Percentiles rank a stretch among this genome's conserved stretches.
Conservation (phyloP, 2,329 filamentous ascomycete genomes). For the Xylaria sp. region DNA sequence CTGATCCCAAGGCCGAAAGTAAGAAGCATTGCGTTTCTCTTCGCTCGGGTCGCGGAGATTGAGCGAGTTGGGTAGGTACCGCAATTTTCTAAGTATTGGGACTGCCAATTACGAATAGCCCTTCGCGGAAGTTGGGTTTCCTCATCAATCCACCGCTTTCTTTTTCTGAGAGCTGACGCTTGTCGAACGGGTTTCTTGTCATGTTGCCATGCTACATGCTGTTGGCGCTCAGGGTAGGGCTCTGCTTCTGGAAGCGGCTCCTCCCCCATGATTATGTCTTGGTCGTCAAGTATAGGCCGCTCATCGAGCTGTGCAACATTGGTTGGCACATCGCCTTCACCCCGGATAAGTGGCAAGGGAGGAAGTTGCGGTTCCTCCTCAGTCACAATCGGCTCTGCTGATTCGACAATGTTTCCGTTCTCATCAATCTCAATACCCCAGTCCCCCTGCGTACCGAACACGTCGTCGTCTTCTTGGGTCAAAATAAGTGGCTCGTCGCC, state of each 20-base stretch:
- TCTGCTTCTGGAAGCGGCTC: slow-evolving; percentile 53
- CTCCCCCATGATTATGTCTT: slow-evolving; percentile 53
- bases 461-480: slow-evolving; percentile 45
- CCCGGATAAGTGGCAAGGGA: slow-evolving; percentile 47
- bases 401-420: slow-evolving; percentile 60
- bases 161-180: slow-evolving; percentile 40
- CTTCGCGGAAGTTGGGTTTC: slow-evolving; percentile 51
- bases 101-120: slow-evolving; percentile 55
- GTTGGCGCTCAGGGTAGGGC: slow-evolving; percentile 48
- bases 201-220: slow-evolving; percentile 34
- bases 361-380: slow-evolving; percentile 59
- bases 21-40: slow-evolving; percentile 54
- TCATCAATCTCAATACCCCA: slow-evolving; percentile 62
- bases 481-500: slow-evolving; percentile 48
- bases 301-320: slow-evolving; percentile 35
- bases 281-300: slow-evolving; percentile 41
- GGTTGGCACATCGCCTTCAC: slow-evolving; percentile 27
- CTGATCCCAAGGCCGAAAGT: slow-evolving; percentile 54
- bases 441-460: slow-evolving; percentile 51
- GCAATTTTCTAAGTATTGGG: slow-evolving; percentile 63
- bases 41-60: slow-evolving; percentile 52
- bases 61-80: slow-evolving; percentile 42
- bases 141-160: slow-evolving; percentile 44
- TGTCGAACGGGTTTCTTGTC: slow-evolving; percentile 29
- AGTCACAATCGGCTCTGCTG: slow-evolving; percentile 41